Evolutionary conservation across 108 stramenopile species (phyloP), one percentile per base, ranked within the genome.

Genomic region (Nannochloropsis salina): DNA sequence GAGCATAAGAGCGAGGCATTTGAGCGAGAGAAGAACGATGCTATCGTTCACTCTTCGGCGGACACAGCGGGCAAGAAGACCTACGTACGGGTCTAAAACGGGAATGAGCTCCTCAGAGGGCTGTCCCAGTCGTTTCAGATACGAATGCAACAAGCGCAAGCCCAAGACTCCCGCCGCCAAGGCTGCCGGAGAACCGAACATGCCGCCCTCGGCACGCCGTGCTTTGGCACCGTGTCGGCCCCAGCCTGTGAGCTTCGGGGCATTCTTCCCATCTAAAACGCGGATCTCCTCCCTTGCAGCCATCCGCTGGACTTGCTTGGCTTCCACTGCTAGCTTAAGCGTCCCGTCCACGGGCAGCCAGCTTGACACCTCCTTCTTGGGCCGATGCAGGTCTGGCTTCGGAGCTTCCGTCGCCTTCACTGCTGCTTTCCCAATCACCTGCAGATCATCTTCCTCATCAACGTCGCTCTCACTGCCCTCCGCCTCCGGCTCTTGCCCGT

Each of bases 81-180:
- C 61, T n/a, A 74, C 61, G 61, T 74, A 74, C 1, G 61, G 61
- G 6, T 74, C 61, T 6, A 74, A n/a, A 15, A 74, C n/a, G 20
- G 61, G 61, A 15, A 74, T n/a, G 20, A 74, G n/a, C 15, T 74
- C 61, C 61, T 74, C n/a, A 15, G 61, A 74, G 20, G 61, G 61
- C 61, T 74, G 61, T n/a, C 61, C 61, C 6, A 74, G 61, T n/a
- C 93, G 91, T 90, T 96, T 96, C 84, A 96, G 84, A 41, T 89
- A 88, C 12, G 95, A 90, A 88, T 94, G 89, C 45, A 98, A 89
- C 81, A 98, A 86, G 40, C 92, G 89, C 44, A 98, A 88, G 9
- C 95, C 95, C 83, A 98, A 96, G 9, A 92, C 90, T 11, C 96
- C 93, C 43, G 96, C 97, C 43, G 87, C 87, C 21, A 86, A 85